phyloP scores from a whole-genome alignment of 1,139 yeast species.

The Debaryomyces singareniensis region DNA sequence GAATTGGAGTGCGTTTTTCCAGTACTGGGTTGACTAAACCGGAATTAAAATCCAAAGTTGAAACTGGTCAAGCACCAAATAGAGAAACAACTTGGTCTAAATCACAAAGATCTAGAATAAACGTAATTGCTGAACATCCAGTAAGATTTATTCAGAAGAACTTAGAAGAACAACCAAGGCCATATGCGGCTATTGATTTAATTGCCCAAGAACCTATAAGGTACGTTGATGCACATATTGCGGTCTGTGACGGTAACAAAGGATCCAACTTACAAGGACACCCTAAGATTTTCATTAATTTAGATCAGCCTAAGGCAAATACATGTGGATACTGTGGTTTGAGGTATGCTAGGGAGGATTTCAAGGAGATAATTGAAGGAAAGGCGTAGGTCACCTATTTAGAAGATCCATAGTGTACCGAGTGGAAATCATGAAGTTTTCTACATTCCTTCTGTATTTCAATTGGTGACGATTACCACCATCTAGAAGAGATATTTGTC shows the following conservation, averaged over 20 bases:
- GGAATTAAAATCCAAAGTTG: conserved; percentile 29
- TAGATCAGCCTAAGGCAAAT: conserved; percentile 67
- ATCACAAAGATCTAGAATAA: conserved; percentile 58
- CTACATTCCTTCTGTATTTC: too few relatives aligned
- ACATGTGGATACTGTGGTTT: conserved; percentile 80
- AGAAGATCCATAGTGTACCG: too few relatives aligned
- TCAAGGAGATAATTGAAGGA: conserved; percentile 29
- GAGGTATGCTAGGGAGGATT: conserved; percentile 53
- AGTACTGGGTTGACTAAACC: conserved; percentile 32
- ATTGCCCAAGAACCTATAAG: conserved; percentile 70
- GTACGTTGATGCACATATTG: conserved; percentile 54
- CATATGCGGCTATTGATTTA: conserved; percentile 80
- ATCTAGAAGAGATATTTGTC: too few relatives aligned
- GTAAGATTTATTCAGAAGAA: conserved; percentile 67
- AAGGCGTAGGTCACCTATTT: too few relatives aligned
- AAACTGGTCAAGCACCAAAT: conserved; percentile 68
- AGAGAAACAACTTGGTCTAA: conserved; percentile 64
- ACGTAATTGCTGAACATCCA: conserved; percentile 52
- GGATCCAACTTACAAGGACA: conserved; percentile 71
- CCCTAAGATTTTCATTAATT: conserved; percentile 76
- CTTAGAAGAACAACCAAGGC: conserved; percentile 64
- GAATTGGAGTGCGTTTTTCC: conserved; percentile 7
- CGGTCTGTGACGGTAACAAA: conserved; percentile 81
- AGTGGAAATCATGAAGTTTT: too few relatives aligned
- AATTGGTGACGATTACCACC: too few relatives aligned